Conservation (phyloP, 306 rosid species). For the Cucurbita argyrosperma region DNA sequence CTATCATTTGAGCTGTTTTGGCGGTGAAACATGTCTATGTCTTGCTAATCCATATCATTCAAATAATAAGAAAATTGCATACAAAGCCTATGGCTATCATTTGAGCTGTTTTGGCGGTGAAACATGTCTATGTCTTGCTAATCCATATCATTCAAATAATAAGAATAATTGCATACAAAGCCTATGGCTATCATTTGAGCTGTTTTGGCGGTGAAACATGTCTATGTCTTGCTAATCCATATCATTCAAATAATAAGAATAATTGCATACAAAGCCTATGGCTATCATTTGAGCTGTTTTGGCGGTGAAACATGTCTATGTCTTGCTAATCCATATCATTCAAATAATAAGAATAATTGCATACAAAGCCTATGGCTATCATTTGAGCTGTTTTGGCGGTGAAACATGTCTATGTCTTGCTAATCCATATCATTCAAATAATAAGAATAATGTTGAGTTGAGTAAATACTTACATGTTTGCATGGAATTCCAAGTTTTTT, state of each 20-base stretch:
- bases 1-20: too few species aligned
- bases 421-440: neutral
- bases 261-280: neutral
- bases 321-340: neutral
- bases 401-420: neutral
- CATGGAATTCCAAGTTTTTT: slow-evolving; percentile 75
- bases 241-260: neutral
- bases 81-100: neutral
- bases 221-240: neutral
- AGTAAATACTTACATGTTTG: slow-evolving; percentile 43
- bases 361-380: neutral
- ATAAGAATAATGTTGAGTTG: neutral
- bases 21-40: too few species aligned
- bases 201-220: neutral
- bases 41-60: too few species aligned
- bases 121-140: neutral
- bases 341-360: neutral
- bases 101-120: neutral
- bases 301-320: neutral
- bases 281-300: neutral
- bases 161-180: neutral
- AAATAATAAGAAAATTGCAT: too few species aligned
- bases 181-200: neutral
- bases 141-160: neutral
- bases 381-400: neutral